phyloP scores from a whole-genome alignment of 192 early-diverging fungal species.

The Endogone sp. region DNA sequence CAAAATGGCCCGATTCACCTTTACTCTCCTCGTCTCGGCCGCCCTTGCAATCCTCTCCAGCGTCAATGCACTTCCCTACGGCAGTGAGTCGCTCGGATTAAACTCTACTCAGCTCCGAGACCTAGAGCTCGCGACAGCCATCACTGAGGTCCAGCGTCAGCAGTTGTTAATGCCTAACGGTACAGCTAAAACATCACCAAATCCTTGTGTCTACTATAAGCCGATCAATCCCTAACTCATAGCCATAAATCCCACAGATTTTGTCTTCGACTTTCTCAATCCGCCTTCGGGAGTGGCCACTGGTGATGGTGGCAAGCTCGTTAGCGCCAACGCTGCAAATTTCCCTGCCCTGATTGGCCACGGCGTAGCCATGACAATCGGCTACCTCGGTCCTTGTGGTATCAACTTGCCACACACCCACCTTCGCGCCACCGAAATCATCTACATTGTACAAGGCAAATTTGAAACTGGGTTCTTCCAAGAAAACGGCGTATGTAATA shows the following conservation, averaged over 20 bases:
- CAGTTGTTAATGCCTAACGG: not conserved
- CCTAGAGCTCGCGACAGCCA: not conserved
- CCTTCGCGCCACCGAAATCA: constrained; percentile 18
- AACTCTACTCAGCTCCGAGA: not conserved
- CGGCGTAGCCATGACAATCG: constrained; percentile 11
- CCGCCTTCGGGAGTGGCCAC: constrained; percentile 1
- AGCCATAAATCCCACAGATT: constrained; percentile 4
- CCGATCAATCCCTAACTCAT: constrained; percentile 6
- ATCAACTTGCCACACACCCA: constrained; percentile 19
- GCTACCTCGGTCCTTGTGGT: constrained; percentile 16
- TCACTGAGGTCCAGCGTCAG: not conserved
- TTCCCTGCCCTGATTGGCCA: constrained; percentile 17
- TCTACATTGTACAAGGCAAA: constrained; percentile 15
- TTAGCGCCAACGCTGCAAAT: constrained; percentile 6
- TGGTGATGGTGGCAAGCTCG: constrained; percentile 6
- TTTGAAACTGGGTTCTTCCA: constrained; percentile 13
- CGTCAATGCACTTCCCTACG: too few relatives aligned
- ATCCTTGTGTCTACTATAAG: constrained; percentile 4
- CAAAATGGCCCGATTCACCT: too few relatives aligned
- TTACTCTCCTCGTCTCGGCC: too few relatives aligned
- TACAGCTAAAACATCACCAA: not conserved
- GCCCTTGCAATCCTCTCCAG: too few relatives aligned
- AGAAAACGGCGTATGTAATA: not conserved
- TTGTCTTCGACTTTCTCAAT: constrained; percentile 15
- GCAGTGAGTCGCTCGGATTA: too few relatives aligned